Percentiles rank a stretch among this genome's conserved stretches.
Evolutionary conservation across 208 protist genomes (phyloP).

Genomic region (Leishmania turanica): DNA sequence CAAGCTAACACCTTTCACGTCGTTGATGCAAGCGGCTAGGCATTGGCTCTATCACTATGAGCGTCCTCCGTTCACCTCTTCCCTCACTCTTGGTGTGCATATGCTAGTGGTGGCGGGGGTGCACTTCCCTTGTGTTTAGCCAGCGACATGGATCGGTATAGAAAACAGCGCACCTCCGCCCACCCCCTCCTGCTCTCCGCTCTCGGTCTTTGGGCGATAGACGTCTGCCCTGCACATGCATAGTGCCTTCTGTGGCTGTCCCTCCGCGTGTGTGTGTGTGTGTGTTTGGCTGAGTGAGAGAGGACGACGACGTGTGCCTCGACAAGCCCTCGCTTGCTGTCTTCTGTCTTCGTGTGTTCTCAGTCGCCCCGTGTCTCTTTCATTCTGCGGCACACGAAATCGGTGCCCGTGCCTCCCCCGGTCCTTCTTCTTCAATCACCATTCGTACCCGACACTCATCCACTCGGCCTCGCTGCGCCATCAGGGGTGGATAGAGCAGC

Average conservation of each 20-base stretch:
- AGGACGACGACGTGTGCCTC: not conserved
- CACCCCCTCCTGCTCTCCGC: not conserved
- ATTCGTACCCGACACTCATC: no score
- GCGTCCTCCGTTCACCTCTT: not conserved
- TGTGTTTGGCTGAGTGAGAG: not conserved
- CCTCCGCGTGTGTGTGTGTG: not conserved
- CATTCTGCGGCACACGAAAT: not conserved
- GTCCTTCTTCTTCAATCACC: no score
- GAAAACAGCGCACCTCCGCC: not conserved
- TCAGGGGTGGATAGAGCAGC: not conserved
- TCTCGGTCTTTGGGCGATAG: not conserved
- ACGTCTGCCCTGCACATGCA: not conserved
- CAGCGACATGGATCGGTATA: not conserved
- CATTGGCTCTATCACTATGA: not conserved
- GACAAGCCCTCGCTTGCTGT: not conserved
- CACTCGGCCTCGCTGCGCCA: not conserved
- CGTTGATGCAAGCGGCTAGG: not conserved
- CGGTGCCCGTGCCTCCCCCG: not conserved
- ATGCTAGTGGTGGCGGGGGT: not conserved
- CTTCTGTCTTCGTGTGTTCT: not conserved
- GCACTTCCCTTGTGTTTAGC: not conserved
- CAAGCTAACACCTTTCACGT: not conserved
- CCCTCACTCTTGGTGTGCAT: not conserved
- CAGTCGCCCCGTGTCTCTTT: not conserved
- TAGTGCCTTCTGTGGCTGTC: not conserved